A percentile compares a stretch with the other conserved stretches of the same genome.
These are phyloP conservation scores for Venustampulla echinocandica DNA, from an alignment of 495 filamentous ascomycete genomes.

Conservation along the genomic window DNA sequence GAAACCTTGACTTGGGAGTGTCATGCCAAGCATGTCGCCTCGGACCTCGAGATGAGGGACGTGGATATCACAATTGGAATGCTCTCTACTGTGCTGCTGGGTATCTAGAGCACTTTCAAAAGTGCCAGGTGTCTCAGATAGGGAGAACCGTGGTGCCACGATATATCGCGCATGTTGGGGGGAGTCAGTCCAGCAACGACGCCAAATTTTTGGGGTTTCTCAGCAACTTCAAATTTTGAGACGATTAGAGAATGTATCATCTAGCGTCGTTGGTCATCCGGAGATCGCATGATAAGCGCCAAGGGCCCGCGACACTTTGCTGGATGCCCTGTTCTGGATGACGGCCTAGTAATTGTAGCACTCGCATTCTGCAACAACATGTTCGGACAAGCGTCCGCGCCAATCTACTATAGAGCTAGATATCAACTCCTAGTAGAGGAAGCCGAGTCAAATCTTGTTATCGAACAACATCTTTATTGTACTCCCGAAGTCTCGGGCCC, in stretches of 20 bases:
- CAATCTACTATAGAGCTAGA: constrained; percentile 5
- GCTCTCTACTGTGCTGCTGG: constrained; percentile 6
- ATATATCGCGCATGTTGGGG: constrained; percentile 1
- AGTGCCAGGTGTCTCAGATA: constrained; percentile 5
- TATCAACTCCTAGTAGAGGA: constrained; percentile 10
- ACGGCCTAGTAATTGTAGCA: not conserved
- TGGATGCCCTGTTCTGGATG: not conserved
- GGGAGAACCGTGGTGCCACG: not conserved
- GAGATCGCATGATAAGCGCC: not conserved
- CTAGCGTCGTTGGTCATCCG: not conserved
- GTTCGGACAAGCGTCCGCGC: not conserved
- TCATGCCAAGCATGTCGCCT: constrained; percentile 11
- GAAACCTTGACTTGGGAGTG: constrained; percentile 8
- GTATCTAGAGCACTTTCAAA: constrained; percentile 9
- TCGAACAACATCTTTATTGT: constrained; percentile 9
- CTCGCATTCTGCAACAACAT: constrained; percentile 3
- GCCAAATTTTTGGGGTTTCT: constrained; percentile 8
- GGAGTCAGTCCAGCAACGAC: constrained; percentile 1
- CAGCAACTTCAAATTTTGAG: constrained; percentile 11
- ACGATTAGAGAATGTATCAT: not conserved
- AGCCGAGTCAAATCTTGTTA: constrained; percentile 5
- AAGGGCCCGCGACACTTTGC: not conserved
- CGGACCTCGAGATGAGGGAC: constrained; percentile 10
- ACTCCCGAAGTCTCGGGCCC: constrained; percentile 4
- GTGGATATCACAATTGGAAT: constrained; percentile 9